Evolutionary conservation across 495 filamentous ascomycete genomes (phyloP).

Genomic region (Penicillium verhagenii): DNA sequence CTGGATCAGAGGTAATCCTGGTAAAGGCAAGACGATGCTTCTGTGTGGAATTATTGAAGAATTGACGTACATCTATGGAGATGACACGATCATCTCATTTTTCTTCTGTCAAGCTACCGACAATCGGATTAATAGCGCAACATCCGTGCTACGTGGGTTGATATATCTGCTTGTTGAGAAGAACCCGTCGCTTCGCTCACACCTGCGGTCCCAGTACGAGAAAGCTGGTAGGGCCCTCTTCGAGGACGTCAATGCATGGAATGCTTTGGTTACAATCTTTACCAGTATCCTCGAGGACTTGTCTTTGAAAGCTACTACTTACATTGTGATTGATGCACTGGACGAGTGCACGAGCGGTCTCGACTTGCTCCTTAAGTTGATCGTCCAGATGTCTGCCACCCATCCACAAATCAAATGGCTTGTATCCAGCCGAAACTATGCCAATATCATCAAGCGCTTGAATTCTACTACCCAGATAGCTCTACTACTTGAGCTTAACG

Average conservation of each 20-base stretch:
- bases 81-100: constrained; percentile 29
- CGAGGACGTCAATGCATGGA: background rate
- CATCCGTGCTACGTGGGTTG: constrained; percentile 39
- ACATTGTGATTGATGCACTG: background rate
- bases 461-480: background rate
- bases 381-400: background rate
- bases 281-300: background rate
- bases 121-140: constrained; percentile 35
- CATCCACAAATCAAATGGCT: background rate
- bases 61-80: constrained; percentile 12
- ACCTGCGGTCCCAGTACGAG: background rate
- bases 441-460: background rate
- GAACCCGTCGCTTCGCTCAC: background rate
- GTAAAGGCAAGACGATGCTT: constrained; percentile 42
- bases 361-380: background rate
- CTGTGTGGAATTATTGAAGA: constrained; percentile 43
- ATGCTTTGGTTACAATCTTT: background rate
- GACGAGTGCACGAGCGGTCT: background rate
- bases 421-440: constrained; percentile 1
- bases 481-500: background rate
- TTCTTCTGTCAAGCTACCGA: constrained; percentile 50
- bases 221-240: background rate
- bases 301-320: background rate
- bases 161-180: constrained; percentile 36
- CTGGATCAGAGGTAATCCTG: constrained; percentile 25